Conservation (phyloP, 2,329 filamentous ascomycete genomes). For the Lasiodiplodia hormozganensis region DNA sequence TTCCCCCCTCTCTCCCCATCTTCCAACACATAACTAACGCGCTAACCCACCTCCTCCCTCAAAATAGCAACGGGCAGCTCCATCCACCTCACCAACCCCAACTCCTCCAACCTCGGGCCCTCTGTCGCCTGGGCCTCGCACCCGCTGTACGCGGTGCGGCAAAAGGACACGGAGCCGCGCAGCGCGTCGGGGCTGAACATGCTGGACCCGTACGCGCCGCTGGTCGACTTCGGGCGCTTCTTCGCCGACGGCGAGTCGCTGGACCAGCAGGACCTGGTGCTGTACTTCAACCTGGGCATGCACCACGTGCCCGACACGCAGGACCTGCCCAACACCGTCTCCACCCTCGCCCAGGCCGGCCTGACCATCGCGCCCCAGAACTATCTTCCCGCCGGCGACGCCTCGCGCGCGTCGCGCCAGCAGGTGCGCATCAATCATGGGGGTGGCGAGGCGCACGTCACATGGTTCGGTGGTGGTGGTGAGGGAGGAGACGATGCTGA, state of each 20-base stretch:
- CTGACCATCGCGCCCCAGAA: conserved; percentile 53
- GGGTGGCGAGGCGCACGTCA: conserved; percentile 39
- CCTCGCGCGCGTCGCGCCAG: conserved; percentile 47
- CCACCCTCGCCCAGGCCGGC: conserved; percentile 55
- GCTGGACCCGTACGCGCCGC: conserved; percentile 55
- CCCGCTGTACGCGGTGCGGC: conserved; percentile 59
- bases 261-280: conserved; percentile 50
- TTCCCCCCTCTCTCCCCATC: conserved; percentile 48
- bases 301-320: conserved; percentile 56
- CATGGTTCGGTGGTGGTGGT: conserved; percentile 38
- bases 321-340: conserved; percentile 60
- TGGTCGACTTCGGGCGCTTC: conserved; percentile 60
- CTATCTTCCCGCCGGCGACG: conserved; percentile 47
- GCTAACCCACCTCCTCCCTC: not conserved
- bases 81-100: conserved; percentile 55
- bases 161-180: conserved; percentile 61
- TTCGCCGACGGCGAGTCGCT: conserved; percentile 53
- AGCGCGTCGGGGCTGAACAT: conserved; percentile 56
- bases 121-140: conserved; percentile 58
- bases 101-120: conserved; percentile 56
- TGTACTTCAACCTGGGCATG: conserved; percentile 61
- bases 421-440: conserved; percentile 49
- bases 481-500: not conserved
- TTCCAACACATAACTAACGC: conserved; percentile 11
- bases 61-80: not conserved